These are phyloP conservation scores for Sechiopsis laciniata DNA, from an alignment of 306 rosid species.

Conservation along the genomic window DNA sequence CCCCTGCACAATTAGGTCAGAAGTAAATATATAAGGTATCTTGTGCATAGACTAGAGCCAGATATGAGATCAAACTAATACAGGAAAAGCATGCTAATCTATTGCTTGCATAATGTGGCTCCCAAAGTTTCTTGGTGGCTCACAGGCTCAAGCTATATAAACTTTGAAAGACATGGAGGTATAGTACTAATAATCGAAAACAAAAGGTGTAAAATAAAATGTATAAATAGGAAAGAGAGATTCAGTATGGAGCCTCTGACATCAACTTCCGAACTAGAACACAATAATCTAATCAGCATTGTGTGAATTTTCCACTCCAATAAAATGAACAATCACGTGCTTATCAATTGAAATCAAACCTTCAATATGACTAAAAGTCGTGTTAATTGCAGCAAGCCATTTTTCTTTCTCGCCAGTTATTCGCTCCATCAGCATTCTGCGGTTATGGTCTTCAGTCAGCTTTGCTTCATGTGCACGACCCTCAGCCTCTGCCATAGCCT, in stretches of 20 bases:
- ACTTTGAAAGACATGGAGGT: not conserved
- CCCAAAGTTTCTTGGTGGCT: not conserved
- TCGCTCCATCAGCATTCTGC: constrained; percentile 80
- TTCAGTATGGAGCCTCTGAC: not conserved
- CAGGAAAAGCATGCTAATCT: not conserved
- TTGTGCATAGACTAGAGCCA: constrained; percentile 10
- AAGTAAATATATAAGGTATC: constrained; percentile 21
- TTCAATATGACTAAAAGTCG: constrained; percentile 92
- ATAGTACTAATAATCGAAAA: not conserved
- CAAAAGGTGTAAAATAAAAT: not conserved
- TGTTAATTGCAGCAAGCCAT: constrained; percentile 96
- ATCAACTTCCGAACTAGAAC: not conserved
- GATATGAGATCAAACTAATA: constrained; percentile 14
- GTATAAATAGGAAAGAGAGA: not conserved
- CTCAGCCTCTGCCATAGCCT: constrained; percentile 94
- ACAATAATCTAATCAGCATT: not conserved
- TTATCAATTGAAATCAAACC: constrained; percentile 35
- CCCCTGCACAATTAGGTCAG: constrained; percentile 57
- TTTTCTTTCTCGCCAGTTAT: constrained; percentile 88
- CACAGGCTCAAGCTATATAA: constrained; percentile 2
- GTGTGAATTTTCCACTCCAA: not conserved
- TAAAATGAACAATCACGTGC: constrained; percentile 8
- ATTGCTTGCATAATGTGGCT: not conserved
- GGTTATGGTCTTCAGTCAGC: constrained; percentile 76
- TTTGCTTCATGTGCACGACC: constrained; percentile 83